Percentiles rank a stretch among this genome's conserved stretches.
Evolutionary conservation across 805 yeast species (phyloP).

Genomic region (Scheffersomyces ergatensis): DNA sequence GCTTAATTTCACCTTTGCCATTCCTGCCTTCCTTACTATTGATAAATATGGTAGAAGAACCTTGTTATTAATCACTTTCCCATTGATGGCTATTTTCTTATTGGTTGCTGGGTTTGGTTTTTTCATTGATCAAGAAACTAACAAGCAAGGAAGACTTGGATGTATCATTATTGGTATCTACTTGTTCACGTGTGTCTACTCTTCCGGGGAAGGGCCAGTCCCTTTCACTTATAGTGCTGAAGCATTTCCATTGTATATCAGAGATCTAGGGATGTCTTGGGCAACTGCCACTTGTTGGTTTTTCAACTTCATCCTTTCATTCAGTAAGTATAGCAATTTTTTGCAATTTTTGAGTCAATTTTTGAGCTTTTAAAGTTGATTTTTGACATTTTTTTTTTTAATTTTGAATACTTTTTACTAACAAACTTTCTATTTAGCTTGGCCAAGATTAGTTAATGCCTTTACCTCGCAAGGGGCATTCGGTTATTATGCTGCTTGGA

Average conservation of each 20-base stretch:
- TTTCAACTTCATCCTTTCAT: constrained; percentile 65
- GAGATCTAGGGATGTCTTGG: constrained; percentile 78
- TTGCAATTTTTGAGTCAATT: too few species aligned
- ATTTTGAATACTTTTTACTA: too few species aligned
- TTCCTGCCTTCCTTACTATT: constrained; percentile 79
- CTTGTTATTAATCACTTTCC: constrained; percentile 57
- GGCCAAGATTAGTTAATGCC: constrained; percentile 69
- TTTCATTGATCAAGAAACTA: constrained; percentile 48
- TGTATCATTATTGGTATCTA: constrained; percentile 69
- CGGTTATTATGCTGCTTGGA: constrained; percentile 88
- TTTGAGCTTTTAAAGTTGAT: too few species aligned
- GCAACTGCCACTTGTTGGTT: constrained; percentile 78
- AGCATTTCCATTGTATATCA: constrained; percentile 70
- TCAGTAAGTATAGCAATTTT: too few species aligned
- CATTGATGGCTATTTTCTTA: constrained; percentile 59
- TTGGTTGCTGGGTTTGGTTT: constrained; percentile 69
- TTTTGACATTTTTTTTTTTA: too few species aligned
- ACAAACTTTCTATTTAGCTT: constrained; percentile 57
- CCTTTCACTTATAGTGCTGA: constrained; percentile 90
- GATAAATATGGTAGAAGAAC: constrained; percentile 75
- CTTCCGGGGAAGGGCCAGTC: constrained; percentile 86
- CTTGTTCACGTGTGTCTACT: constrained; percentile 68
- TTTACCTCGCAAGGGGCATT: constrained; percentile 83
- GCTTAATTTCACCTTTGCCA: constrained; percentile 74
- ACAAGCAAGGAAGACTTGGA: constrained; percentile 56